A percentile compares a stretch with the other conserved stretches of the same genome.
These are phyloP conservation scores for Adansonia gregorii DNA, from an alignment of 441 rosid genomes.

Conservation along the genomic window DNA sequence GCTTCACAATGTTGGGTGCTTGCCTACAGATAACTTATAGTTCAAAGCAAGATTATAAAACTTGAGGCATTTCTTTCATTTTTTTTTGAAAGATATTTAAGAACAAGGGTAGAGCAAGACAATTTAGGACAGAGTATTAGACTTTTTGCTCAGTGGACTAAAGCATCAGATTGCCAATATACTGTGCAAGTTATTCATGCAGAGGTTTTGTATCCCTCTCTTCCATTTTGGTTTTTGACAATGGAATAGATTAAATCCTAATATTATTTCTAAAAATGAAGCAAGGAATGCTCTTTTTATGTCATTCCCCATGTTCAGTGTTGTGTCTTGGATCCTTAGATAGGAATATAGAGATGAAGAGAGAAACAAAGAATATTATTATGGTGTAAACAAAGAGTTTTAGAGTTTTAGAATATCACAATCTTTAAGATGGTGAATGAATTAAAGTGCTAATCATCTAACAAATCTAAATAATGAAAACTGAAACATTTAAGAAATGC, in stretches of 20 bases:
- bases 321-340: background rate
- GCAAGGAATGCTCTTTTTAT: background rate
- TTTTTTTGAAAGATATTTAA: background rate
- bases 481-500: background rate
- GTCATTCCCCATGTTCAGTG: background rate
- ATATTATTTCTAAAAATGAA: background rate
- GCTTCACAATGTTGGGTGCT: background rate
- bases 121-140: background rate
- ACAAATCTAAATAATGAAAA: constrained; percentile 6
- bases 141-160: background rate
- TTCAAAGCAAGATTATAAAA: constrained; percentile 2
- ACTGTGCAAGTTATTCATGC: background rate
- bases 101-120: background rate
- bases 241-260: background rate
- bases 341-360: background rate
- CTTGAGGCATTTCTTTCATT: background rate
- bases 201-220: background rate
- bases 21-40: background rate
- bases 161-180: background rate
- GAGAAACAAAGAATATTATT: background rate
- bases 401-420: background rate
- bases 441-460: background rate
- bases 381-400: constrained; percentile 5
- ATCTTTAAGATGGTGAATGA: background rate
- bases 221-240: background rate